These are phyloP conservation scores for Penicillium sp. DNA, from an alignment of 2,329 filamentous ascomycete species.

Conservation along the genomic window DNA sequence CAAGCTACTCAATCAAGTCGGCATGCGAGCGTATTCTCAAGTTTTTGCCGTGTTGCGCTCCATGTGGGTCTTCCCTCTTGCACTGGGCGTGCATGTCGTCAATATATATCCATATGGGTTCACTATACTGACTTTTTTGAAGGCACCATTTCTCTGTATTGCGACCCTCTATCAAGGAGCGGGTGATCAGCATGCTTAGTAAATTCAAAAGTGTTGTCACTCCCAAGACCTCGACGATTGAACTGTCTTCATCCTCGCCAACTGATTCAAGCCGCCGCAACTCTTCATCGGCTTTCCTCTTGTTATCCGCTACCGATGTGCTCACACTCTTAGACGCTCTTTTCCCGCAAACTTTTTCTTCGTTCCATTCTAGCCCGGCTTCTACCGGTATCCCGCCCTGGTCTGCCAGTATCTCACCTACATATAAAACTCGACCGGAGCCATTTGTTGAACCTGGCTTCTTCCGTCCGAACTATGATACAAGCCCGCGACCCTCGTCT, in stretches of 20 bases:
- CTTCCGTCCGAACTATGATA: constrained; percentile 32
- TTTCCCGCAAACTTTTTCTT: constrained; percentile 57
- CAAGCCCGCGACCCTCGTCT: constrained; percentile 24
- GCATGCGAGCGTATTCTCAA: constrained; percentile 73
- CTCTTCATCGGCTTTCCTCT: constrained; percentile 62
- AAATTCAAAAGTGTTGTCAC: constrained; percentile 22
- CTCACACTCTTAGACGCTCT: constrained; percentile 78
- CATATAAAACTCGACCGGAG: constrained; percentile 21
- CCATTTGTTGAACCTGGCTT: constrained; percentile 32
- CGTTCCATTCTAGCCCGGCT: constrained; percentile 29
- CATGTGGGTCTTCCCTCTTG: constrained; percentile 55
- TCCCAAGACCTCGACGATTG: neutral
- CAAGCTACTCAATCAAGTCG: constrained; percentile 70
- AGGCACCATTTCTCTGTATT: constrained; percentile 40
- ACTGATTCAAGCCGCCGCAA: constrained; percentile 44
- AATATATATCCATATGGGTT: neutral
- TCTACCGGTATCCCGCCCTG: constrained; percentile 27
- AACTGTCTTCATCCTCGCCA: neutral
- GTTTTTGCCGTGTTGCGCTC: constrained; percentile 72
- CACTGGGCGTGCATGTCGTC: neutral
- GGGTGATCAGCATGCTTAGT: constrained; percentile 41
- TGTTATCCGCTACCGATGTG: constrained; percentile 76
- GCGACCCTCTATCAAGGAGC: constrained; percentile 33
- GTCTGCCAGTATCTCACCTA: constrained; percentile 16
- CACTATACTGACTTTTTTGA: neutral